Evolutionary conservation across 1,284 basidiomycete genomes (phyloP), one percentile per base, ranked within the genome.

Genomic region (Phellopilus nigrolimitatus): DNA sequence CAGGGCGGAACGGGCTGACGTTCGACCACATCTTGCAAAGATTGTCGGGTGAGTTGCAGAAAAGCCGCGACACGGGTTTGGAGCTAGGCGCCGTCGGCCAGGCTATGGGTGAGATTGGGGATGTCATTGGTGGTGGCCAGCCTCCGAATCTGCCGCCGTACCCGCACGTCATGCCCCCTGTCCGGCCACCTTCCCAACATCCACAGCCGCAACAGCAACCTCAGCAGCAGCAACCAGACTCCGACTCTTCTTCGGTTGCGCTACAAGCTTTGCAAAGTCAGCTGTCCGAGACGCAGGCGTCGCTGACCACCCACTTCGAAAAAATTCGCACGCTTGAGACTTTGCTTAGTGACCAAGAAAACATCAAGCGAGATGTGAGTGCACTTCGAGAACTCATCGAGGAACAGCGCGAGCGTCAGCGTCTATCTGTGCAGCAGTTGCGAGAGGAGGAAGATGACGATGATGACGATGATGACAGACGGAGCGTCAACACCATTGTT

Each of bases 61-160:
- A 95, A 71, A 95, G 91, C 63, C 83, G 92, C 15, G 94, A 98
- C 63, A 95, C 93, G 0, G 90, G 91, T n/a, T 76, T 83, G 1
- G 95, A 99, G 64, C 74, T 99, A 3, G 83, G 85, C 60, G 79
- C 79, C 0, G 71, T 99, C 34, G 87, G 82, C 17, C 78, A 78
- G n/a, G 78, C 88, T 1, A 92, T 99, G 79, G 82, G 75, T 41
- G 93, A 97, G 31, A 92, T 98, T 41, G 88, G 94, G 56, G 93
- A 97, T 60, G 94, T 91, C 0, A 74, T 99, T 2, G 89, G 90
- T 28, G 95, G 95, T 3, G 79, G 82, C 36, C 60, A 87, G 82
- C 79, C 82, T 41, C 64, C 74, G 3, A 80, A 72, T 57, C 62
- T 80, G 15, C 79, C 80, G 10, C 73, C 79, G 27, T 84, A 80